Conservation (phyloP, 805 yeast genomes). For the Isabelozyma pseudorhagii region DNA sequence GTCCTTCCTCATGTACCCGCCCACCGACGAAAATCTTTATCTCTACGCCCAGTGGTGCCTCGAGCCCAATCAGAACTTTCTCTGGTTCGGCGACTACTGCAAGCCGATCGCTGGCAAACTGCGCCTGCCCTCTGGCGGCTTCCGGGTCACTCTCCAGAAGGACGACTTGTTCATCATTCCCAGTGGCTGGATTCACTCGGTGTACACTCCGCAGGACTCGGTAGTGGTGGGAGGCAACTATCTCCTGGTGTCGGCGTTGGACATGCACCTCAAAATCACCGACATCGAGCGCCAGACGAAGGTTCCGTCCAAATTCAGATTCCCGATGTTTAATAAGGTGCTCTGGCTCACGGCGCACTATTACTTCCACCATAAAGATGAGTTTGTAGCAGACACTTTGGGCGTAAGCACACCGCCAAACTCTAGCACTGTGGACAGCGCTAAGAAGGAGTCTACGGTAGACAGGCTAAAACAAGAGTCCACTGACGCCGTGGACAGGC, state of each 20-base stretch:
- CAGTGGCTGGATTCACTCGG: constrained; percentile 92
- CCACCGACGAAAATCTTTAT: constrained; percentile 58
- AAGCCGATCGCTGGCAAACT: constrained; percentile 26
- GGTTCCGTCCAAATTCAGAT: constrained; percentile 73
- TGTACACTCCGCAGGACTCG: constrained; percentile 76
- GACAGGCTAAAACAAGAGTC: too few relatives aligned
- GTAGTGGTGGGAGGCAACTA: constrained; percentile 88
- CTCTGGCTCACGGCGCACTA: constrained; percentile 66
- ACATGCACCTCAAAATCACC: constrained; percentile 59
- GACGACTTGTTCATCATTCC: constrained; percentile 85
- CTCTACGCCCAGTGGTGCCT: constrained; percentile 72
- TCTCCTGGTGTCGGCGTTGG: constrained; percentile 60
- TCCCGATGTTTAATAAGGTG: constrained; percentile 70
- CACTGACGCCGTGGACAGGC: too few relatives aligned
- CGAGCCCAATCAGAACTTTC: constrained; percentile 55
- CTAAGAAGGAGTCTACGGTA: too few relatives aligned
- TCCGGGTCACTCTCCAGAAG: constrained; percentile 48
- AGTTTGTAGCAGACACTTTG: constrained; percentile 12
- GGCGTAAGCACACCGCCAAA: too few relatives aligned
- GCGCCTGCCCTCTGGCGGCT: constrained; percentile 37
- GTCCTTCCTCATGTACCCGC: constrained; percentile 75
- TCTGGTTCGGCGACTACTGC: constrained; percentile 61
- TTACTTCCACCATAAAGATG: constrained; percentile 23
- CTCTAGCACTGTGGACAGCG: too few relatives aligned
- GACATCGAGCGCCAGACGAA: constrained; percentile 63